A percentile compares a stretch with the other conserved stretches of the same genome.
Evolutionary conservation across 805 yeast species (phyloP).

Genomic region (Huiozyma sinensis): DNA sequence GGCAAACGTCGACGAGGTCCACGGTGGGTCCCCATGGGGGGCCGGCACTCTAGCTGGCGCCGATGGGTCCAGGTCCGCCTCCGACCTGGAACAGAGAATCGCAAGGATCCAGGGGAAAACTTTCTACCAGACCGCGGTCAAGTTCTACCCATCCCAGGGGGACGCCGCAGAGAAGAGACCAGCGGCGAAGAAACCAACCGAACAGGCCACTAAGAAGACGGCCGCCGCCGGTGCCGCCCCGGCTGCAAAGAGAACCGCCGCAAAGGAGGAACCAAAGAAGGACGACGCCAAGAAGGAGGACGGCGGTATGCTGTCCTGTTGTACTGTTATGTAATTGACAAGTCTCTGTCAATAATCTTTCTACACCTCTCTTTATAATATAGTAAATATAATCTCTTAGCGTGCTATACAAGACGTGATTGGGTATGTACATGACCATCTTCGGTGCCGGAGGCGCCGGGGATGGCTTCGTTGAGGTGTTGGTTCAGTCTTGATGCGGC

Average conservation of each 20-base stretch:
- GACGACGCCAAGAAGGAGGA: conserved; percentile 16
- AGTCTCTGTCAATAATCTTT: background rate
- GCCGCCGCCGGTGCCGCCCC: conserved; percentile 37
- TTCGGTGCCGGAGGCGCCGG: too few relatives aligned
- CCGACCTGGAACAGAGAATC: conserved; percentile 51
- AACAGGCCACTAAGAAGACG: conserved; percentile 26
- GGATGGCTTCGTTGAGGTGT: too few relatives aligned
- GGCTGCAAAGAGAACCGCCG: conserved; percentile 7
- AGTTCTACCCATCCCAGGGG: conserved; percentile 4
- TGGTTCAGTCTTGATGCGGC: too few relatives aligned
- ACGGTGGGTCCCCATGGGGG: conserved; percentile 86
- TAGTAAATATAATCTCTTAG: too few relatives aligned
- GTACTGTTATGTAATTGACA: conserved; percentile 25
- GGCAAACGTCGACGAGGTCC: conserved; percentile 53
- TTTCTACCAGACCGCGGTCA: conserved; percentile 39
- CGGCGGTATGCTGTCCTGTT: conserved; percentile 18
- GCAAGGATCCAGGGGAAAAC: conserved; percentile 60
- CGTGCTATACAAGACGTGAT: too few relatives aligned
- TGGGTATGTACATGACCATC: too few relatives aligned
- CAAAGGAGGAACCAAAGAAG: conserved; percentile 8
- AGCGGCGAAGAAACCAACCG: conserved; percentile 2
- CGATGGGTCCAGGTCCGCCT: conserved; percentile 66
- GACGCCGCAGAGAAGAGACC: background rate
- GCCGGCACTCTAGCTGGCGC: conserved; percentile 71
- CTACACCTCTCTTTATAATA: background rate